Evolutionary conservation across 352 stramenopile species (phyloP).

Genomic region (Pythium oligandrum): DNA sequence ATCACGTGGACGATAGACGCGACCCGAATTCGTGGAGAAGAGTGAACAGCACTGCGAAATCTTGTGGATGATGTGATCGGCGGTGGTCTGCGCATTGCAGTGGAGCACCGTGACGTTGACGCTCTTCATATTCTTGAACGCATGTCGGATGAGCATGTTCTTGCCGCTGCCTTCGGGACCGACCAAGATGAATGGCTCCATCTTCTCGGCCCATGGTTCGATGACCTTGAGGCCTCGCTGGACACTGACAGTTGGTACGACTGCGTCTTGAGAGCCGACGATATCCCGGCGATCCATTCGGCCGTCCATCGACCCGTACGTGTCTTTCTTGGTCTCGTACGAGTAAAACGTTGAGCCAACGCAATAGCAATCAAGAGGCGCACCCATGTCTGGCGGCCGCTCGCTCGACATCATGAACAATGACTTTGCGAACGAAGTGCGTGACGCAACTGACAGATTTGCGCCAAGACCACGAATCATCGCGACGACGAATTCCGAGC

Average conservation of each 20-base stretch:
- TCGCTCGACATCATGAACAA: constrained; percentile 91
- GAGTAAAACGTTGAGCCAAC: constrained; percentile 52
- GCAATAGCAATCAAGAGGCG: constrained; percentile 88
- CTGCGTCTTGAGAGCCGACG: constrained; percentile 27
- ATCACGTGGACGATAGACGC: constrained; percentile 92
- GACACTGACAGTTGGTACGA: constrained; percentile 78
- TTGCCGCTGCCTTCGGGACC: constrained; percentile 93
- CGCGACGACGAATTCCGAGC: constrained; percentile 87
- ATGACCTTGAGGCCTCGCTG: constrained; percentile 87
- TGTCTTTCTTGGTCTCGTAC: constrained; percentile 80
- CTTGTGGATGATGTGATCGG: constrained; percentile 93
- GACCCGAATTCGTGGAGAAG: constrained; percentile 87
- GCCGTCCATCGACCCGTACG: constrained; percentile 66
- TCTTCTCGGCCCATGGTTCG: constrained; percentile 88
- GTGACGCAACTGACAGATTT: constrained; percentile 79
- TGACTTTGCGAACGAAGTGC: constrained; percentile 85
- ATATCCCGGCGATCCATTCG: constrained; percentile 54
- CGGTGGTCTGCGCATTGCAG: constrained; percentile 93
- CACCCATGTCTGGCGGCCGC: constrained; percentile 79
- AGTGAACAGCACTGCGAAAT: constrained; percentile 92
- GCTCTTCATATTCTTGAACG: constrained; percentile 76
- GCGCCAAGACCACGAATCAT: constrained; percentile 91
- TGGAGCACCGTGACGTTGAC: constrained; percentile 85
- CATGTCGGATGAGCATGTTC: constrained; percentile 92
- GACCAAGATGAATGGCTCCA: constrained; percentile 94